Evolutionary conservation across 202 grass and related monocot genomes (phyloP), one percentile per base, ranked within the genome.

Genomic region (Saccharum hybrid): DNA sequence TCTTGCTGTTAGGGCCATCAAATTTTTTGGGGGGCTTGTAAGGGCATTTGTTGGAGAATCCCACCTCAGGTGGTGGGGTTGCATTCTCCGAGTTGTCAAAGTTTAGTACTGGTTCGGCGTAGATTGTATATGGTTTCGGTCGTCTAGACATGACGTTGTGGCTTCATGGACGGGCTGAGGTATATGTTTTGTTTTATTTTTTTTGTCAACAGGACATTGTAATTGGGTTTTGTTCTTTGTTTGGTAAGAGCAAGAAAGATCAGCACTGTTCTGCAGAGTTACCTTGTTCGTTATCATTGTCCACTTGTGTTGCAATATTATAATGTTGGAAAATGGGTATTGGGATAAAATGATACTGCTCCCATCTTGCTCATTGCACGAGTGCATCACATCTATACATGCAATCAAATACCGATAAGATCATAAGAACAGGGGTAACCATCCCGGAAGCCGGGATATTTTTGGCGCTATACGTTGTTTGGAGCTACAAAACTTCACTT

Each of bases 61-160:
- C 1, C 8, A 72, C 64, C 26, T 8, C 0, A 19, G 41, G 33
- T 46, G 43, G 42, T 28, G 56, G 71, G 71, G 54, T 31, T 49
- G 54, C 76, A 76, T 81, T 63, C 41, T 76, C 71, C 9, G 34
- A 59, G 56, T 59, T 21, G 56, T 70, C 54, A 57, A 18, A 31
- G 38, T 69, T 52, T 40, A 68, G 67, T 51, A 57, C 22, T 41
- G 4, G 81, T 75, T 75, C 21, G 31, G 77, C 11, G 49, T 86
- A 82, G 85, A 62, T 68, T 87, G 85, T 82, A 87, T 64, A 87
- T 87, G 71, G 72, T 63, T 74, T 82, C 3, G 9, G 31, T 51
- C 82, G 18, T 70, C 10, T 64, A 81, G 77, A 48, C 37, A 60
- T 36, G 33, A 14, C 51, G 9, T 28, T 14, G 59, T 26, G 30